A percentile compares a stretch with the other conserved stretches of the same genome.
Conservation (phyloP, 371 early-diverging fungal species). For the Saksenaea vasiformis region DNA sequence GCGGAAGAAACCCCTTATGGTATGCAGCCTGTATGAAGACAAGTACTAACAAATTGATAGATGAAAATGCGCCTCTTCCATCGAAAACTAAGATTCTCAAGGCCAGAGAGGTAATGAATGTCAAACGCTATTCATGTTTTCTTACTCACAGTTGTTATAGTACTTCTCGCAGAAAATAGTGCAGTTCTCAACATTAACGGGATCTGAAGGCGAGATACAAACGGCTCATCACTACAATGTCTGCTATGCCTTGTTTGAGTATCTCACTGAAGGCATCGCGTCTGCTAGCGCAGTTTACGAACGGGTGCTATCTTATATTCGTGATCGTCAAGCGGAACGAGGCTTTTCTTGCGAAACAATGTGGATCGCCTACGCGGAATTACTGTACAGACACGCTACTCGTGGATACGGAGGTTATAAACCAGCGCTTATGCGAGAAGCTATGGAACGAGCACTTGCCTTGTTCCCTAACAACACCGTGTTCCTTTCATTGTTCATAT, state of each 20-base stretch:
- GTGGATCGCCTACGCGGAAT: conserved; percentile 44
- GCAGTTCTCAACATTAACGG: conserved; percentile 25
- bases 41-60: neutral
- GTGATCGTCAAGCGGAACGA: conserved; percentile 39
- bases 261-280: conserved; percentile 50
- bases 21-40: conserved; percentile 6
- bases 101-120: conserved; percentile 8
- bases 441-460: conserved; percentile 45
- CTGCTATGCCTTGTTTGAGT: conserved; percentile 60
- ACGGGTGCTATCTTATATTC: conserved; percentile 39
- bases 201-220: conserved; percentile 29
- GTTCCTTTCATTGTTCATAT: conserved; percentile 59
- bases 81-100: conserved; percentile 18
- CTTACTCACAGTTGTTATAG: conserved; percentile 12
- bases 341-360: conserved; percentile 44
- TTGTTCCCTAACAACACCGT: conserved; percentile 65
- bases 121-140: neutral
- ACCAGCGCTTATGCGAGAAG: conserved; percentile 53
- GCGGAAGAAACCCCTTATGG: conserved; percentile 31
- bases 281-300: conserved; percentile 56
- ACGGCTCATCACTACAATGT: conserved; percentile 37
- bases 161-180: conserved; percentile 32
- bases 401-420: conserved; percentile 38
- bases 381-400: conserved; percentile 47
- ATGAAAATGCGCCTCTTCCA: neutral